A percentile compares a stretch with the other conserved stretches of the same genome.
Conservation (phyloP, 768 basidiomycete genomes). For the Coprinopsis cinerea region DNA sequence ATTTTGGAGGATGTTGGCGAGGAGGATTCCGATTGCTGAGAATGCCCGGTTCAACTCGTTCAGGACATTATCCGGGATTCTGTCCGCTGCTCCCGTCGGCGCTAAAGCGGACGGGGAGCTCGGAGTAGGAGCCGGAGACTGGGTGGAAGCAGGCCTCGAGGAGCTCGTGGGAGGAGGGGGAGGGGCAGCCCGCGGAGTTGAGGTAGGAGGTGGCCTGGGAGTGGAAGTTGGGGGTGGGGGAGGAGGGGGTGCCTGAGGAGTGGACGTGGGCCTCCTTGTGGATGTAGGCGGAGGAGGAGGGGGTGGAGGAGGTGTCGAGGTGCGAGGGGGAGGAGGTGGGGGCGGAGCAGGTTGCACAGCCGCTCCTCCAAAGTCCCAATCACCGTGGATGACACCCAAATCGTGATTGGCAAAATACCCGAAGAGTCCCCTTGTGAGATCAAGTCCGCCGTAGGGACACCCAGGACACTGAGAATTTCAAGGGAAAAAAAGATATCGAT, state of each 20-base stretch:
- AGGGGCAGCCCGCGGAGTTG: constrained; percentile 10
- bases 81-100: neutral
- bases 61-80: neutral
- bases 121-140: neutral
- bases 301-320: constrained; percentile 8
- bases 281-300: constrained; percentile 8
- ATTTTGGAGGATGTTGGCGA: neutral
- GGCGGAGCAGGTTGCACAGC: constrained; percentile 18
- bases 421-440: constrained; percentile 56
- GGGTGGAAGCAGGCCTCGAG: neutral
- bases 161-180: neutral
- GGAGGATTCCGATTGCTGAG: neutral
- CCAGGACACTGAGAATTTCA: constrained; percentile 47
- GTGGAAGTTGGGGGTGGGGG: constrained; percentile 11
- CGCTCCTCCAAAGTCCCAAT: constrained; percentile 35
- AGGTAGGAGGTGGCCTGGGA: neutral
- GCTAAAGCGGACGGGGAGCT: neutral
- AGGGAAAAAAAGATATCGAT: too few species aligned
- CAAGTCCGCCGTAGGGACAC: constrained; percentile 56
- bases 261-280: constrained; percentile 8
- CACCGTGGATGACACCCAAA: constrained; percentile 43
- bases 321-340: constrained; percentile 10
- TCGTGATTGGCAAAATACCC: constrained; percentile 37
- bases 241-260: constrained; percentile 11
- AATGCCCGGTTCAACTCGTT: neutral